These are phyloP conservation scores for Nicotiana tomentosiformis DNA, from an alignment of 257 asterid genomes.

Conservation along the genomic window DNA sequence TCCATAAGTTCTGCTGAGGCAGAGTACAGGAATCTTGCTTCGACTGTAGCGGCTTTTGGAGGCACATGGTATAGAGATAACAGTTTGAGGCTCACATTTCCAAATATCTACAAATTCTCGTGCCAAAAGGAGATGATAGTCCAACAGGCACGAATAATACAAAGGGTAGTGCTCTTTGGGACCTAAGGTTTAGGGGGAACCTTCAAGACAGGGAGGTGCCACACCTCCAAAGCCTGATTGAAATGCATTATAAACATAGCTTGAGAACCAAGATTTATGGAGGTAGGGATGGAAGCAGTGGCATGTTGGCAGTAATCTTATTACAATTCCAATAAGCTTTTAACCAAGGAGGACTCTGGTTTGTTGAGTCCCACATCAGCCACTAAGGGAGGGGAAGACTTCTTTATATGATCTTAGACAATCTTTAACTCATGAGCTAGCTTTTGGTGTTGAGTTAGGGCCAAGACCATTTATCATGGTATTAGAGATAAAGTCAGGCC, in stretches of 20 bases:
- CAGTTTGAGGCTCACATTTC: not conserved
- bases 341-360: not conserved
- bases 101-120: not conserved
- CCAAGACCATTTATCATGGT: too few relatives aligned
- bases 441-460: too few relatives aligned
- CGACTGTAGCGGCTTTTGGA: not conserved
- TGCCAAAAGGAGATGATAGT: not conserved
- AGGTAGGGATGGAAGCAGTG: not conserved
- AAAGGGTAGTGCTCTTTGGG: not conserved
- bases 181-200: not conserved
- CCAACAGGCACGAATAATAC: not conserved
- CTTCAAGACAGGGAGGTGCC: not conserved
- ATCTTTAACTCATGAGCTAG: too few relatives aligned
- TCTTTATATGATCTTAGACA: too few relatives aligned
- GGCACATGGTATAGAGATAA: constrained; percentile 1
- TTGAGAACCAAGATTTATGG: not conserved
- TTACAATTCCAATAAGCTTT: not conserved
- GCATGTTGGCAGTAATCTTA: not conserved
- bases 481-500: too few relatives aligned
- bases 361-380: too few relatives aligned
- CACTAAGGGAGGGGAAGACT: too few relatives aligned
- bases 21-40: too few relatives aligned
- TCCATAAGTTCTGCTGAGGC: too few relatives aligned
- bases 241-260: not conserved
- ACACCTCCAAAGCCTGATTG: not conserved